A percentile compares a stretch with the other conserved stretches of the same genome.
Evolutionary conservation across 495 filamentous ascomycete genomes (phyloP).

Genomic region (Hyphodiscus hymeniophilus): DNA sequence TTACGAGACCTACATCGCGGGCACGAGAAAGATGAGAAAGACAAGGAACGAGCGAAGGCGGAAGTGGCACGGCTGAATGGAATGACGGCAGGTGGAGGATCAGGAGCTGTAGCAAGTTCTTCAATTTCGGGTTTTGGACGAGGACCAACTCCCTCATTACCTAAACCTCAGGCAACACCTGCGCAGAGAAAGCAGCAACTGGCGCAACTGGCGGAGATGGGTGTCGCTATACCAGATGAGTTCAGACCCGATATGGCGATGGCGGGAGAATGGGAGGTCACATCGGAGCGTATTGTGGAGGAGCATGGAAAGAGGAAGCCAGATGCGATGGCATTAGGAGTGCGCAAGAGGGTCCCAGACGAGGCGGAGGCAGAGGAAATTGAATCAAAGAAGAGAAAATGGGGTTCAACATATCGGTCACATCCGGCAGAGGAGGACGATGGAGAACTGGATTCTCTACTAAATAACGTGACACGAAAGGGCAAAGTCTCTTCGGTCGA

Average conservation of each 20-base stretch:
- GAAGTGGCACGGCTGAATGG: slow-evolving; percentile 86
- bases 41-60: slow-evolving; percentile 70
- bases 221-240: slow-evolving; percentile 76
- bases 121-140: slow-evolving; percentile 15
- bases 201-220: slow-evolving; percentile 79
- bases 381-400: slow-evolving; percentile 57
- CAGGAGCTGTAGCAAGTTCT: slow-evolving; percentile 9
- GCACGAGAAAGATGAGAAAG: slow-evolving; percentile 68
- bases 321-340: slow-evolving; percentile 18
- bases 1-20: slow-evolving; percentile 77
- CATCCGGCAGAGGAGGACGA: slow-evolving; percentile 52
- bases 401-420: slow-evolving; percentile 62
- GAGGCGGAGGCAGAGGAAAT: slow-evolving; percentile 50
- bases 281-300: slow-evolving; percentile 45
- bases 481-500: slow-evolving; percentile 9
- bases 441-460: slow-evolving; percentile 61
- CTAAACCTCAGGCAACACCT: slow-evolving; percentile 34
- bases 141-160: slow-evolving; percentile 18
- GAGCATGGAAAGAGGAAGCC: slow-evolving; percentile 20
- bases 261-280: slow-evolving; percentile 83
- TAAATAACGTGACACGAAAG: slow-evolving; percentile 35
- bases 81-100: slow-evolving; percentile 43
- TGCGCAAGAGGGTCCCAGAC: slow-evolving; percentile 29
- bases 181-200: slow-evolving; percentile 77
- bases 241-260: slow-evolving; percentile 73